Percentiles rank a stretch among this genome's conserved stretches.
These are phyloP conservation scores for Syzygium aromaticum DNA, from an alignment of 345 rosid species.

Conservation along the genomic window DNA sequence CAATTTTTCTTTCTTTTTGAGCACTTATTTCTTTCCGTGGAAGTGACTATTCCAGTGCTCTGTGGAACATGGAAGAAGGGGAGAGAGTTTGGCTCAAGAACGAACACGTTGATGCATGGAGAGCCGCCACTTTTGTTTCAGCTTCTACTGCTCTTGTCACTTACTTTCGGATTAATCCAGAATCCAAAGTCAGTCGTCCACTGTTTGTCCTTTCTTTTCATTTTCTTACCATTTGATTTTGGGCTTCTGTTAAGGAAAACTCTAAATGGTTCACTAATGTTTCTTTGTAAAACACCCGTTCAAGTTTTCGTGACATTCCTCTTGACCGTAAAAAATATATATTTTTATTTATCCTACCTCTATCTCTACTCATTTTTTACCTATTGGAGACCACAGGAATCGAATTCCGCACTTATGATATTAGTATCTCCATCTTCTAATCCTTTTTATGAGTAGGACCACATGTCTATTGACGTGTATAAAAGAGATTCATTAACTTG, in stretches of 20 bases:
- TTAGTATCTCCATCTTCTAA: no score
- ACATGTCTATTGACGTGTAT: no score
- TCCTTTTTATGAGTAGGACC: no score
- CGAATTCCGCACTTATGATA: no score
- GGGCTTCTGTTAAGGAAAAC: not conserved
- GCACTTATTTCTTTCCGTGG: not conserved
- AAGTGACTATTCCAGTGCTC: not conserved
- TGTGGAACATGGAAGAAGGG: not conserved
- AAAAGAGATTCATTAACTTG: no score
- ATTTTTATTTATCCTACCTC: no score
- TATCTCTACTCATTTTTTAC: no score
- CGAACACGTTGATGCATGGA: conserved; percentile 37
- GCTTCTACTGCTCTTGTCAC: not conserved
- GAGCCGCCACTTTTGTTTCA: conserved; percentile 5
- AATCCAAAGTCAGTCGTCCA: not conserved
- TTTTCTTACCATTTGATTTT: not conserved
- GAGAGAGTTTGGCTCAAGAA: conserved; percentile 8
- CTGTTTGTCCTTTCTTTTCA: not conserved
- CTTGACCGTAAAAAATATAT: no score
- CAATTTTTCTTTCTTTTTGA: not conserved
- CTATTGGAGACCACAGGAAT: no score
- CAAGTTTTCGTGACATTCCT: no score
- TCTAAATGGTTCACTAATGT: not conserved
- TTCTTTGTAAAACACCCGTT: not conserved
- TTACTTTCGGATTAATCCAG: not conserved